phyloP scores from a whole-genome alignment of 2,329 filamentous ascomycete genomes.

The Westerdykella aurantiaca region DNA sequence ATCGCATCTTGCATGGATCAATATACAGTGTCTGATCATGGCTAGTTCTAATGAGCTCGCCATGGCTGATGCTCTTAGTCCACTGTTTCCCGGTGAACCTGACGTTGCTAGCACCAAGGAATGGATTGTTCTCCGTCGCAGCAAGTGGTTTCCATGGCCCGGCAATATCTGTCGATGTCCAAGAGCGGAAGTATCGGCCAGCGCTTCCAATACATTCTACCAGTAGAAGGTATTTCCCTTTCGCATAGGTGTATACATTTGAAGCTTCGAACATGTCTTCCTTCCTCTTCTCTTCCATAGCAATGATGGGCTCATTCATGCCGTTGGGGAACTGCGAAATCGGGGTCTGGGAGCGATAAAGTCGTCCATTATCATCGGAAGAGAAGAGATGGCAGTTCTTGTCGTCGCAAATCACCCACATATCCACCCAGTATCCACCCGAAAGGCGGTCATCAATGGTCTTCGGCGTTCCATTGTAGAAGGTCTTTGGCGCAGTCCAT shows the following conservation, averaged over 20 bases:
- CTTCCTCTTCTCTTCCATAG: slow-evolving; percentile 23
- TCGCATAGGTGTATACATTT: slow-evolving; percentile 33
- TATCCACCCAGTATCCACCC: slow-evolving; percentile 41
- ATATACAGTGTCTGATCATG: slow-evolving; percentile 38
- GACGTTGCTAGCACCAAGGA: slow-evolving; percentile 36
- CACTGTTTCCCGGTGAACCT: slow-evolving; percentile 31
- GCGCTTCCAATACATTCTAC: slow-evolving; percentile 37
- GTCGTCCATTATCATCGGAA: slow-evolving; percentile 39
- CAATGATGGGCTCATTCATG: slow-evolving; percentile 36
- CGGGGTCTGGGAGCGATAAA: slow-evolving; percentile 37
- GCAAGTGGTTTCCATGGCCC: slow-evolving; percentile 35
- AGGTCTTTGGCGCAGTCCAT: slow-evolving; percentile 36
- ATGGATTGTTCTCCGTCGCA: slow-evolving; percentile 35
- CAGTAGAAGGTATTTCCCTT: slow-evolving; percentile 33
- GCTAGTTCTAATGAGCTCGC: slow-evolving; percentile 29
- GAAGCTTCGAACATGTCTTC: slow-evolving; percentile 36
- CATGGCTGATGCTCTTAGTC: slow-evolving; percentile 37
- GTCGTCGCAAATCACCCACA: slow-evolving; percentile 41
- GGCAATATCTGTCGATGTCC: slow-evolving; percentile 31
- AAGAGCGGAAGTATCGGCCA: slow-evolving; percentile 38
- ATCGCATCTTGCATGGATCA: slow-evolving; percentile 29
- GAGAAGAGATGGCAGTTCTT: slow-evolving; percentile 38
- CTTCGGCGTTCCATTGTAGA: slow-evolving; percentile 32
- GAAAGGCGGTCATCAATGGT: slow-evolving; percentile 31
- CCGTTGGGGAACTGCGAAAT: slow-evolving; percentile 32